Evolutionary conservation across 2,329 filamentous ascomycete genomes (phyloP).

Genomic region (Tolypocladium guangdongense): DNA sequence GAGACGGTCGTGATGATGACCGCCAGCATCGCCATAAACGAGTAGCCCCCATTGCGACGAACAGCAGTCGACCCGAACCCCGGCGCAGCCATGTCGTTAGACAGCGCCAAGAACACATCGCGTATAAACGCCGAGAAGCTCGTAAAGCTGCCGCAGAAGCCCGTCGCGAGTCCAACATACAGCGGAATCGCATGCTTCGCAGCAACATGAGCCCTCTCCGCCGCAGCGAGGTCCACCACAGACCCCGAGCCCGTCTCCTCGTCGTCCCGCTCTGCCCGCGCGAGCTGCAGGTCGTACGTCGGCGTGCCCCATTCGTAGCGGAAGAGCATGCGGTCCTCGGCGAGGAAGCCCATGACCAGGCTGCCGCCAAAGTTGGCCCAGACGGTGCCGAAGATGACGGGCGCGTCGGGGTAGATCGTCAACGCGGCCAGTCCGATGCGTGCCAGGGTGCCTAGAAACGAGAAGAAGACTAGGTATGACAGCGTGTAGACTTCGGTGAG

Average conservation of each 20-base stretch:
- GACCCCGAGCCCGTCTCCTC: conserved; percentile 22
- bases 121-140: conserved; percentile 81
- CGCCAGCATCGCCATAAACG: conserved; percentile 69
- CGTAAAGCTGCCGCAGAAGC: conserved; percentile 83
- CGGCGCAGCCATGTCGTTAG: conserved; percentile 52
- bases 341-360: conserved; percentile 73
- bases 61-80: conserved; percentile 26
- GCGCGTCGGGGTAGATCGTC: conserved; percentile 68
- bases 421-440: conserved; percentile 70
- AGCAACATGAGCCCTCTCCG: conserved; percentile 47
- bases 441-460: conserved; percentile 73
- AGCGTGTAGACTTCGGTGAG: conserved; percentile 57
- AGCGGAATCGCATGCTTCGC: conserved; percentile 79
- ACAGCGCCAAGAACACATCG: conserved; percentile 67
- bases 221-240: conserved; percentile 21
- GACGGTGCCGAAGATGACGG: conserved; percentile 60
- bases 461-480: conserved; percentile 77
- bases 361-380: conserved; percentile 86
- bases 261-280: conserved; percentile 21
- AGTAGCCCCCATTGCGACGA: conserved; percentile 60
- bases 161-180: conserved; percentile 77
- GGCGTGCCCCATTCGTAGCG: conserved; percentile 50
- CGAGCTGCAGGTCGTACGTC: conserved; percentile 25
- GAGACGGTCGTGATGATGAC: conserved; percentile 63
- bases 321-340: conserved; percentile 69